These are phyloP conservation scores for Quercus aquifolioides DNA, from an alignment of 306 rosid genomes.

Conservation along the genomic window DNA sequence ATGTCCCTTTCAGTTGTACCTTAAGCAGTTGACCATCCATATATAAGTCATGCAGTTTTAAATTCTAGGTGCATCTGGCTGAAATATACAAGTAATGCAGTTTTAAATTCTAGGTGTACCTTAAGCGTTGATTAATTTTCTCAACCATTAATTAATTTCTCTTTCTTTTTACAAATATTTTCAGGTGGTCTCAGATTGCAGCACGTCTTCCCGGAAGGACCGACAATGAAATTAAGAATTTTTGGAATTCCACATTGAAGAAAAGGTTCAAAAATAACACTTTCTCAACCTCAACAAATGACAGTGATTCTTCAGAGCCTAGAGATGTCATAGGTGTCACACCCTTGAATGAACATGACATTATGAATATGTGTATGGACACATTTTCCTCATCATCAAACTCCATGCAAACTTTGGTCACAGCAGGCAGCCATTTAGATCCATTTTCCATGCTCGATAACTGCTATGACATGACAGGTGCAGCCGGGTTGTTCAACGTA, in stretches of 20 bases:
- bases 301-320: constrained; percentile 41
- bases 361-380: constrained; percentile 60
- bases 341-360: constrained; percentile 43
- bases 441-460: constrained; percentile 43
- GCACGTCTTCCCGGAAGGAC: constrained; percentile 96
- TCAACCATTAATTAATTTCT: not conserved
- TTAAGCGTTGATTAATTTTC: too few relatives aligned
- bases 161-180: not conserved
- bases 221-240: constrained; percentile 89
- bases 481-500: constrained; percentile 33
- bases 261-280: constrained; percentile 52
- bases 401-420: constrained; percentile 39
- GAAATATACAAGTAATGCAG: not conserved
- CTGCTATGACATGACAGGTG: constrained; percentile 37
- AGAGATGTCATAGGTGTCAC: constrained; percentile 37
- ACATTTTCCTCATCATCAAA: constrained; percentile 69
- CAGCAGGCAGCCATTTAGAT: constrained; percentile 32
- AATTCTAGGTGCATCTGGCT: too few relatives aligned
- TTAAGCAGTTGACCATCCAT: not conserved
- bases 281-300: constrained; percentile 51
- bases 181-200: constrained; percentile 97
- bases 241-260: constrained; percentile 90
- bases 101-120: too few relatives aligned
- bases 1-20: not conserved
- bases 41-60: not conserved